These are phyloP conservation scores for Termitomyces titanicus DNA, from an alignment of 768 basidiomycete genomes.

Conservation along the genomic window DNA sequence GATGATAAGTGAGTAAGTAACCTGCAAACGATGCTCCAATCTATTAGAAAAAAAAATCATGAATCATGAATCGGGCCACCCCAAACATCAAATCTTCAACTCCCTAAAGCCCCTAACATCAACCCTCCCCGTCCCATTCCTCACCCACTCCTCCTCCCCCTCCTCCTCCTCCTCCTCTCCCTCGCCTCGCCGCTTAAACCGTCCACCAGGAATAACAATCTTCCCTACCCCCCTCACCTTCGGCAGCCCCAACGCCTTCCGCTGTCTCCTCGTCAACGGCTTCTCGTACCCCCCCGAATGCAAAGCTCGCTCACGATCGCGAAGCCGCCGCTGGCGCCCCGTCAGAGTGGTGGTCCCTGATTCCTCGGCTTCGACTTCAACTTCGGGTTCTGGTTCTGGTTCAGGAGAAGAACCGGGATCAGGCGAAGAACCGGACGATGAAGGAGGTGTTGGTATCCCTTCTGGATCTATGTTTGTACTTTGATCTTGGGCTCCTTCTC, in stretches of 20 bases:
- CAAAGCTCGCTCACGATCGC: not conserved
- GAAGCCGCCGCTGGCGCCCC: not conserved
- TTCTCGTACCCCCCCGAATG: slow-evolving; percentile 21
- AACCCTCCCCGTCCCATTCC: slow-evolving; percentile 67
- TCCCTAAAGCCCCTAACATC: slow-evolving; percentile 79
- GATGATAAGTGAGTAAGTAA: too few species aligned
- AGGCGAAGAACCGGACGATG: not conserved
- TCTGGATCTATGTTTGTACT: not conserved
- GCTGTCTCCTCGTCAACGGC: slow-evolving; percentile 61
- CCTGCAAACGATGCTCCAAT: too few species aligned
- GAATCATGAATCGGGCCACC: too few species aligned
- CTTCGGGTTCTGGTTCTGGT: not conserved
- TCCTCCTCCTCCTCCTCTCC: slow-evolving; percentile 14
- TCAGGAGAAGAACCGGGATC: not conserved
- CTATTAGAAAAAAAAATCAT: too few species aligned
- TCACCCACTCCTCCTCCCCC: slow-evolving; percentile 46
- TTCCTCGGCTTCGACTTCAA: not conserved
- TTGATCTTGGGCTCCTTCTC: not conserved
- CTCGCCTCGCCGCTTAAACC: slow-evolving; percentile 26
- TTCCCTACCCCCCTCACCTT: slow-evolving; percentile 55
- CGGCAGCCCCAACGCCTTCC: slow-evolving; percentile 66
- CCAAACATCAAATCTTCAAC: slow-evolving; percentile 50
- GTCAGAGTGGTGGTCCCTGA: not conserved
- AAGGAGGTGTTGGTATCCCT: not conserved
- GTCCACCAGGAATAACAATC: slow-evolving; percentile 67